Evolutionary conservation across 2,329 filamentous ascomycete genomes (phyloP).

Genomic region (Mycocentrospora acerina): DNA sequence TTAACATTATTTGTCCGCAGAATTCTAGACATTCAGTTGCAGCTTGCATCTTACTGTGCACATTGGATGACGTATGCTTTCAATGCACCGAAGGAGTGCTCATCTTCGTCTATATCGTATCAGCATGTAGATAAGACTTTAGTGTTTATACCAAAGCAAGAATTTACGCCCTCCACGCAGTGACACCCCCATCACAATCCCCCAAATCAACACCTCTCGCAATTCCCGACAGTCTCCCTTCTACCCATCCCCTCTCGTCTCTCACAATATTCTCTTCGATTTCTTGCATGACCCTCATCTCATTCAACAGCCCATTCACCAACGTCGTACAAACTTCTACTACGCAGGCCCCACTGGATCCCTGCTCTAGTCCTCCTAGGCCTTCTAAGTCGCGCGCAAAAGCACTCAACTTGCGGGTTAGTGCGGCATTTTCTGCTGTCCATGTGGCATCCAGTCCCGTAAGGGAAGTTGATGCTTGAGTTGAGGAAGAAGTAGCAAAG

Average conservation of each 20-base stretch:
- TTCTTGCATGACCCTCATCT: slow-evolving; percentile 36
- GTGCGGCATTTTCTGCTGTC: slow-evolving; percentile 35
- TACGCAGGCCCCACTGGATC: slow-evolving; percentile 37
- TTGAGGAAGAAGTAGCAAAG: too few species aligned
- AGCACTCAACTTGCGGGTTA: slow-evolving; percentile 37
- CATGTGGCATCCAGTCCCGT: slow-evolving; percentile 37
- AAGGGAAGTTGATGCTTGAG: slow-evolving; percentile 16
- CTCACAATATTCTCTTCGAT: slow-evolving; percentile 34
- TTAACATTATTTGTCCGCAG: too few species aligned
- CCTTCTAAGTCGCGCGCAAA: slow-evolving; percentile 35
- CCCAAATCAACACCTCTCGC: slow-evolving; percentile 27
- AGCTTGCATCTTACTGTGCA: too few species aligned
- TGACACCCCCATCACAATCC: too few species aligned
- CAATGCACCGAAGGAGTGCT: too few species aligned
- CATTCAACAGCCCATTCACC: slow-evolving; percentile 33
- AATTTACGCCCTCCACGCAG: too few species aligned
- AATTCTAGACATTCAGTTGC: too few species aligned
- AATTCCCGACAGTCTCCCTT: slow-evolving; percentile 32
- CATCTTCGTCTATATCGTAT: too few species aligned
- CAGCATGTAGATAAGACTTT: too few species aligned
- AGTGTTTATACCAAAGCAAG: too few species aligned
- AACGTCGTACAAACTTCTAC: slow-evolving; percentile 32
- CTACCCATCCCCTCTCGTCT: slow-evolving; percentile 41
- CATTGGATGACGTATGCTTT: too few species aligned
- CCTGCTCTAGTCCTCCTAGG: slow-evolving; percentile 21